Evolutionary conservation across 148 eudicot genomes (phyloP).

Genomic region (Vaccinium vitisidaea): DNA sequence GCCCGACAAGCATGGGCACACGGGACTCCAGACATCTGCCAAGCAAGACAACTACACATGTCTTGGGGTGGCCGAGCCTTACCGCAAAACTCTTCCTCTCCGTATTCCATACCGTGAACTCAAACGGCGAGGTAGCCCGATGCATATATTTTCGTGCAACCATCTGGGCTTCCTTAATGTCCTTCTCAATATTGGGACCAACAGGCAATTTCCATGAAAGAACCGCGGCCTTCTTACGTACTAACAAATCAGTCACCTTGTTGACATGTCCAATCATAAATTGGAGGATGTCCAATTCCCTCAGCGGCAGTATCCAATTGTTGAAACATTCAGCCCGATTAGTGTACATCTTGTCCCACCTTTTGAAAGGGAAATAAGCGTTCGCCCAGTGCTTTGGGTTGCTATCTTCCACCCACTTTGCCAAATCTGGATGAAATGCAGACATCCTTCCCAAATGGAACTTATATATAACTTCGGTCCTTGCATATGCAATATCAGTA

Average conservation of each 20-base stretch:
- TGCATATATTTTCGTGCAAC: too few relatives aligned
- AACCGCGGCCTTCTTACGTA: background rate
- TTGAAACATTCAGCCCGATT: background rate
- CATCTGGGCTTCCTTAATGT: background rate
- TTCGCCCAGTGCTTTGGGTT: background rate
- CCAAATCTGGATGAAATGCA: background rate
- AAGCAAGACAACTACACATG: too few relatives aligned
- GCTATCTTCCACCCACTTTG: background rate
- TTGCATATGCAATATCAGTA: background rate
- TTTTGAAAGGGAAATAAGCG: background rate
- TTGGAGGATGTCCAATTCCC: background rate
- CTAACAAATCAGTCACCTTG: background rate
- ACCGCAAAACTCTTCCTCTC: too few relatives aligned
- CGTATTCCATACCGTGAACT: too few relatives aligned
- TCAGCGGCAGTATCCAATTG: background rate
- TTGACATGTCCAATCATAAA: background rate
- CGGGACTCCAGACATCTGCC: too few relatives aligned
- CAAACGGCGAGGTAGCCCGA: too few relatives aligned
- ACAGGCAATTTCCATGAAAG: background rate
- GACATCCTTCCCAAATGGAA: too few relatives aligned
- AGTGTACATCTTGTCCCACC: background rate
- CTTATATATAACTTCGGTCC: background rate
- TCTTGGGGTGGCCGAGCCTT: too few relatives aligned
- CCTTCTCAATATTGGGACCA: background rate
- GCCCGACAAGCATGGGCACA: too few relatives aligned